These are phyloP conservation scores for Suillus subaureus DNA, from an alignment of 768 basidiomycete genomes.

Conservation along the genomic window DNA sequence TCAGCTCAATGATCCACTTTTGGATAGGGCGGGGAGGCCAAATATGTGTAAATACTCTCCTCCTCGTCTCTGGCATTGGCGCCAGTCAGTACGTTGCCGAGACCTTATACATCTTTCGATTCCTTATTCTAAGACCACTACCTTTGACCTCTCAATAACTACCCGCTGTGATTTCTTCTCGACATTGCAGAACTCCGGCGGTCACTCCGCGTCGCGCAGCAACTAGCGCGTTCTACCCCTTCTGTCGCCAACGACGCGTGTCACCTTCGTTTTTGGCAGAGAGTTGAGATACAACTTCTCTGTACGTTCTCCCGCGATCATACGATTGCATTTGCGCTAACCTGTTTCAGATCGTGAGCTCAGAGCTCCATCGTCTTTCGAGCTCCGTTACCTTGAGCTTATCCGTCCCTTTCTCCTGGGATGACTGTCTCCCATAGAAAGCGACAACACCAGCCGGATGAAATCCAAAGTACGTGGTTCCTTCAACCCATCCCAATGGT, in stretches of 20 bases:
- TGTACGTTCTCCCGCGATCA: neutral
- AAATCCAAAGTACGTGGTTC: slow-evolving; percentile 56
- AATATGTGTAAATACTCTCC: slow-evolving; percentile 4
- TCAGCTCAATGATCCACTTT: neutral
- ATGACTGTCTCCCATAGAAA: slow-evolving; percentile 75
- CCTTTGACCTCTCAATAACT: neutral
- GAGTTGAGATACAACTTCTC: neutral
- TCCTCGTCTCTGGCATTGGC: slow-evolving; percentile 7
- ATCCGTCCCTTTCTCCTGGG: neutral
- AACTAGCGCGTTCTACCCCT: neutral
- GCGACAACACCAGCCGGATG: slow-evolving; percentile 63
- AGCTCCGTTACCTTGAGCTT: neutral
- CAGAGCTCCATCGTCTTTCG: neutral
- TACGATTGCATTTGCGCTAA: neutral
- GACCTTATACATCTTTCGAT: neutral
- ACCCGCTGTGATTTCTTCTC: neutral
- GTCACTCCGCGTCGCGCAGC: neutral
- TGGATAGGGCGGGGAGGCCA: neutral
- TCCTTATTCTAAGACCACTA: neutral
- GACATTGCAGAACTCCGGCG: neutral
- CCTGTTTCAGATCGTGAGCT: neutral
- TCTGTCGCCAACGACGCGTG: neutral
- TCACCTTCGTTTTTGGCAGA: neutral
- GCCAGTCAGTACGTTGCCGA: neutral
- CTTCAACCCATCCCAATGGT: slow-evolving; percentile 1